phyloP scores from a whole-genome alignment of 2,329 filamentous ascomycete species.

The Paecilomyces sp. region DNA sequence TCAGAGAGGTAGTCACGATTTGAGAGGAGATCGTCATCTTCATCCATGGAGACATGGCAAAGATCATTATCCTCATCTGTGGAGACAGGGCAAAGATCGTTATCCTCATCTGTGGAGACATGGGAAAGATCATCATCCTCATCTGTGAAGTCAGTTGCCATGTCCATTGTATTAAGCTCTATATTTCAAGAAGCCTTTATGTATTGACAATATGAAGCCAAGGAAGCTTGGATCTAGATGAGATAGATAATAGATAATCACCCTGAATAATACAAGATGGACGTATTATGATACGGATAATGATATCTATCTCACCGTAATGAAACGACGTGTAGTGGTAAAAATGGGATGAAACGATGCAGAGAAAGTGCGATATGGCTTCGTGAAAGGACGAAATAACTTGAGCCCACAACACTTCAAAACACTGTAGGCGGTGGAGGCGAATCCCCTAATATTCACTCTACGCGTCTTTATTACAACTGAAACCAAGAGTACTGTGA shows the following conservation, averaged over 20 bases:
- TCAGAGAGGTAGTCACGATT: too few relatives aligned
- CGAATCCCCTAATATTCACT: neutral
- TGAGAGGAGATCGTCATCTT: too few relatives aligned
- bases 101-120: too few relatives aligned
- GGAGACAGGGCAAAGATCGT: too few relatives aligned
- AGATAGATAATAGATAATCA: neutral
- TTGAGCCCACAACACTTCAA: neutral
- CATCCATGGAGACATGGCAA: too few relatives aligned
- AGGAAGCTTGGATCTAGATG: neutral
- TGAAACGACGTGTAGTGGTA: neutral
- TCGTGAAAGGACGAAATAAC: neutral
- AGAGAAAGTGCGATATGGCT: neutral
- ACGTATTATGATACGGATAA: neutral
- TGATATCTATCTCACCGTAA: neutral
- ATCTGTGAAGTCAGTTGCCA: neutral
- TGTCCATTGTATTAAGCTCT: neutral
- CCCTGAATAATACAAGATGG: neutral
- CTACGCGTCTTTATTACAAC: neutral
- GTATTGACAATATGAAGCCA: neutral
- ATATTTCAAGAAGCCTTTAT: neutral
- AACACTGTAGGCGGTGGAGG: neutral
- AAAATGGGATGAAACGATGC: neutral
- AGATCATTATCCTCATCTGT: too few relatives aligned
- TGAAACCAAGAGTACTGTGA: neutral
- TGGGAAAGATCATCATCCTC: too few relatives aligned